These are phyloP conservation scores for Fusarium liriodendri DNA, from an alignment of 2,329 filamentous ascomycete species.

Conservation along the genomic window DNA sequence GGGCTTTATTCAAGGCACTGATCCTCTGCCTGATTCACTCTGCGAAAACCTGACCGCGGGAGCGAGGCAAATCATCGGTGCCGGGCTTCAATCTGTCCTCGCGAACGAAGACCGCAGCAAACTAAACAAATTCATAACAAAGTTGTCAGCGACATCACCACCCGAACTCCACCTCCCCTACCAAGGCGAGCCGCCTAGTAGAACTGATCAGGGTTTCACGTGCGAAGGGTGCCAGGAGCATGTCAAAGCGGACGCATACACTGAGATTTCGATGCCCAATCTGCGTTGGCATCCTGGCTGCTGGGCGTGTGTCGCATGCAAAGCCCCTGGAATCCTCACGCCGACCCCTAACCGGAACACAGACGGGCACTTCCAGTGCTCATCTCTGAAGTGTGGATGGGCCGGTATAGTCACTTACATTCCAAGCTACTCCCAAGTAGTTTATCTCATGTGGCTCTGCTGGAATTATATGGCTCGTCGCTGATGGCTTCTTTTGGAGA, in stretches of 20 bases:
- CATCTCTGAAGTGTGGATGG: background rate
- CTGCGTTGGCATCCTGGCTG: background rate
- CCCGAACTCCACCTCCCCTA: background rate
- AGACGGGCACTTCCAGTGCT: background rate
- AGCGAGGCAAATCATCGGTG: background rate
- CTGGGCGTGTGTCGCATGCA: background rate
- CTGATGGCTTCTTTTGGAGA: no score
- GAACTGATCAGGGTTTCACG: accelerated
- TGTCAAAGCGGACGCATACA: background rate
- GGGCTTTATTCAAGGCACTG: background rate
- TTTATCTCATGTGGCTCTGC: background rate
- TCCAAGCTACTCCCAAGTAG: background rate
- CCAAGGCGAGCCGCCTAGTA: background rate
- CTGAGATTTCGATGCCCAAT: background rate
- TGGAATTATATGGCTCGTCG: background rate
- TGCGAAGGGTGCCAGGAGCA: background rate
- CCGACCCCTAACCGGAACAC: background rate
- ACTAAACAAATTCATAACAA: background rate
- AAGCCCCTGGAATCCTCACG: background rate
- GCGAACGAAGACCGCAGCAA: background rate
- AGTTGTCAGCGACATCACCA: background rate
- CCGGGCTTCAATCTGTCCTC: background rate
- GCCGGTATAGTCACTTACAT: background rate
- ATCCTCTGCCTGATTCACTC: background rate
- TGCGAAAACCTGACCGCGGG: background rate